A percentile compares a stretch with the other conserved stretches of the same genome.
Conservation (phyloP, 257 asterid species). For the Fraxinus quadrangulata region DNA sequence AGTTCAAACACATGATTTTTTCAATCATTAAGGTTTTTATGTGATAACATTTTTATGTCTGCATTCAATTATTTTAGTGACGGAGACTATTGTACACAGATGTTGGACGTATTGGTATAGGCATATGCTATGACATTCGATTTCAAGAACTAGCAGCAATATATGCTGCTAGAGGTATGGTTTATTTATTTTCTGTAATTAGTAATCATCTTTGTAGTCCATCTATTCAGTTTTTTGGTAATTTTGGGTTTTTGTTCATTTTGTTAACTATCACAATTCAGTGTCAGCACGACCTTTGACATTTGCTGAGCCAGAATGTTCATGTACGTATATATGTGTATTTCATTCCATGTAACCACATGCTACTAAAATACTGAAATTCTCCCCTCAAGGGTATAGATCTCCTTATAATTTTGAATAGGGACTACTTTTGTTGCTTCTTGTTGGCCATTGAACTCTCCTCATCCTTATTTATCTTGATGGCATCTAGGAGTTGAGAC, state of each 20-base stretch:
- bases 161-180: slow-evolving; percentile 80
- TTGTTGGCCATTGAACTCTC: not conserved
- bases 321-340: not conserved
- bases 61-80: slow-evolving; percentile 17
- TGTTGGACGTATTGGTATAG: slow-evolving; percentile 86
- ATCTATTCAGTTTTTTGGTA: slow-evolving; percentile 7
- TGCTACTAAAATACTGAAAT: slow-evolving; percentile 9
- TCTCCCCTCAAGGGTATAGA: not conserved
- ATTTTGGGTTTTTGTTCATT: not conserved
- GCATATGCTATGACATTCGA: slow-evolving; percentile 84
- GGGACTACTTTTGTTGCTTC: not conserved
- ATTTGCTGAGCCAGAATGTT: not conserved
- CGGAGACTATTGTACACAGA: slow-evolving; percentile 42
- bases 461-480: not conserved
- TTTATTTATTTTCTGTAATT: slow-evolving; percentile 18
- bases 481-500: not conserved
- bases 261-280: not conserved
- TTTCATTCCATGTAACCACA: not conserved
- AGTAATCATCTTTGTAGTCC: slow-evolving; percentile 2
- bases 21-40: not conserved
- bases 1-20: not conserved
- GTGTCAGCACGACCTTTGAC: not conserved
- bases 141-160: slow-evolving; percentile 83
- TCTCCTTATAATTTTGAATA: slow-evolving; percentile 1
- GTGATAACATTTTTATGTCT: slow-evolving; percentile 13